A percentile compares a stretch with the other conserved stretches of the same genome.
Evolutionary conservation across 768 basidiomycete species (phyloP).

Genomic region (Psilocybe cyanescens): DNA sequence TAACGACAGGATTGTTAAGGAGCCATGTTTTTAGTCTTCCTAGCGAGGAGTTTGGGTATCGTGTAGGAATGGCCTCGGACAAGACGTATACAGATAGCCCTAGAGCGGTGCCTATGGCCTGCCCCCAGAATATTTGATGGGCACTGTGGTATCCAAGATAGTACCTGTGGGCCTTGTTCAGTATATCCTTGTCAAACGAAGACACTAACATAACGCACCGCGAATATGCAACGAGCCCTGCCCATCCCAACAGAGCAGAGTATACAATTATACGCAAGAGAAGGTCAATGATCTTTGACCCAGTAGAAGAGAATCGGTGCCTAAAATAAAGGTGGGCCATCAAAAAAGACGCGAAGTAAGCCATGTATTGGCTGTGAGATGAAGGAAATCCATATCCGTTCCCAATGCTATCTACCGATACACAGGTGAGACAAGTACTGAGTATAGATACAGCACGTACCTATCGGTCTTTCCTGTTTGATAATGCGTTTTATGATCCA

Average conservation of each 20-base stretch:
- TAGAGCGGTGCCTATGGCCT: slow-evolving; percentile 60
- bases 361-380: slow-evolving; percentile 91
- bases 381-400: slow-evolving; percentile 88
- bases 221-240: slow-evolving; percentile 75
- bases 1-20: slow-evolving; percentile 58
- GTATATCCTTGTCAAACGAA: neutral
- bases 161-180: slow-evolving; percentile 44
- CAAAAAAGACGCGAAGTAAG: slow-evolving; percentile 80
- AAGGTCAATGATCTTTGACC: slow-evolving; percentile 47
- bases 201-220: slow-evolving; percentile 45
- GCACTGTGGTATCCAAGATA: slow-evolving; percentile 74
- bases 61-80: slow-evolving; percentile 60
- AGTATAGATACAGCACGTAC: slow-evolving; percentile 40
- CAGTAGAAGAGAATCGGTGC: slow-evolving; percentile 49
- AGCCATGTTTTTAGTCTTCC: slow-evolving; percentile 52
- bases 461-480: slow-evolving; percentile 68
- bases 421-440: neutral
- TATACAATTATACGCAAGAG: slow-evolving; percentile 53
- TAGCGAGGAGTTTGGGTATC: slow-evolving; percentile 54
- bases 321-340: slow-evolving; percentile 73
- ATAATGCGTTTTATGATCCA: slow-evolving; percentile 67
- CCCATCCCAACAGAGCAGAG: slow-evolving; percentile 55
- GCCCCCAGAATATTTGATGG: slow-evolving; percentile 78
- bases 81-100: slow-evolving; percentile 59
- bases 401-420: slow-evolving; percentile 52